Evolutionary conservation across 2,329 filamentous ascomycete species (phyloP).

Genomic region (Apiospora malaysiana): DNA sequence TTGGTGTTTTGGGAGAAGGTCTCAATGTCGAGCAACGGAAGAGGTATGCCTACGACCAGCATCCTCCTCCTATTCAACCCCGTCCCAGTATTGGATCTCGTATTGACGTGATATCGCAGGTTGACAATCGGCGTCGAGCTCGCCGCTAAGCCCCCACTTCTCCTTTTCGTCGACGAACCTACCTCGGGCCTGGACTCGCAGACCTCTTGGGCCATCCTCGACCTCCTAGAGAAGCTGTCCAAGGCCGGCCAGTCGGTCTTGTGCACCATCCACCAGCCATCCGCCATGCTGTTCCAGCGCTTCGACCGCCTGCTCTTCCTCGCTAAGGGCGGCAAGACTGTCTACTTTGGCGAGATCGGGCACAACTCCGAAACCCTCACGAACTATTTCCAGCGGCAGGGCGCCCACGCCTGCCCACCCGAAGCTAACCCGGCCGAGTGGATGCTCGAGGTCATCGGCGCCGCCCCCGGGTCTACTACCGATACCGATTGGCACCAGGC

Average conservation of each 20-base stretch:
- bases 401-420: constrained; percentile 54
- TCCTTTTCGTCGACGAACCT: constrained; percentile 78
- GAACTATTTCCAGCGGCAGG: constrained; percentile 63
- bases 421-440: constrained; percentile 69
- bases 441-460: constrained; percentile 55
- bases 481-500: constrained; percentile 42
- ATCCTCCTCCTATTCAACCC: not conserved
- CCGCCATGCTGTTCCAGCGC: constrained; percentile 46
- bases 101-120: constrained; percentile 39
- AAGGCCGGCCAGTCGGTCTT: constrained; percentile 48
- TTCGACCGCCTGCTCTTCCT: constrained; percentile 61
- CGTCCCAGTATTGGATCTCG: no score
- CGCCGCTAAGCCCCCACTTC: constrained; percentile 72
- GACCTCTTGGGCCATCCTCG: constrained; percentile 74
- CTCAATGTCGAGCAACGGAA: constrained; percentile 34
- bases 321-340: constrained; percentile 58
- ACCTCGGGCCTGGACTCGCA: constrained; percentile 77
- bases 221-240: constrained; percentile 68
- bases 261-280: constrained; percentile 52
- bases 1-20: constrained; percentile 73
- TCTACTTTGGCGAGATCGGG: constrained; percentile 64
- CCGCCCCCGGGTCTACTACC: constrained; percentile 51
- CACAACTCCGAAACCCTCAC: constrained; percentile 52
- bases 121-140: constrained; percentile 78
- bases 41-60: not conserved